Evolutionary conservation across 768 basidiomycete species (phyloP).

Genomic region (Cystofilobasidium bisporidii): DNA sequence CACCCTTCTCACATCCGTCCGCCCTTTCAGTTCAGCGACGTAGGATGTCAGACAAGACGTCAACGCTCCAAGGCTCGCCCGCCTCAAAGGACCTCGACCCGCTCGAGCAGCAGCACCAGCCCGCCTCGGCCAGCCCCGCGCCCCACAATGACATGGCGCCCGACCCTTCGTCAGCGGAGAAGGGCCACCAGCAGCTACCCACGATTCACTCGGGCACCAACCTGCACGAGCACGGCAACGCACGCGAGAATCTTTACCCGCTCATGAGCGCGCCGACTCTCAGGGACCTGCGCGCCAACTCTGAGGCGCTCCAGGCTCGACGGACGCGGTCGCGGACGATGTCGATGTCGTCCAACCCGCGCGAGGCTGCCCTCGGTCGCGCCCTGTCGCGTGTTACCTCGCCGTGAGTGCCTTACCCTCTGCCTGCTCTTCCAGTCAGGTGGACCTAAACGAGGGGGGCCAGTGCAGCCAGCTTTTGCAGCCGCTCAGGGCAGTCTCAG

Average conservation of each 20-base stretch:
- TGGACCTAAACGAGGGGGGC: too few species aligned
- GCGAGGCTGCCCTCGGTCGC: not conserved
- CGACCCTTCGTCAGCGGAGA: too few species aligned
- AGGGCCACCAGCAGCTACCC: not conserved
- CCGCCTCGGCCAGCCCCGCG: too few species aligned
- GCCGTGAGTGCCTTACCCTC: slow-evolving; percentile 17
- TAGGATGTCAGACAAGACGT: not conserved
- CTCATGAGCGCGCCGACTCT: slow-evolving; percentile 8
- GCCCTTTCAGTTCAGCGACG: too few species aligned
- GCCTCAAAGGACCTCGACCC: too few species aligned
- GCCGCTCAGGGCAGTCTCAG: too few species aligned
- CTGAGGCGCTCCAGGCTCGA: not conserved
- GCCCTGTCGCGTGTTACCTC: slow-evolving; percentile 11
- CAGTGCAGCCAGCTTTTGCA: too few species aligned
- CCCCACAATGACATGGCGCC: too few species aligned
- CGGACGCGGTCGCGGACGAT: slow-evolving; percentile 3
- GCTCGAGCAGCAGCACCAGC: not conserved
- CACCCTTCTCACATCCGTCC: too few species aligned
- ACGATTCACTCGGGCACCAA: not conserved
- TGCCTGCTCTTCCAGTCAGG: too few species aligned
- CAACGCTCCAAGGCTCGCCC: not conserved
- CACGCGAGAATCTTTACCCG: not conserved
- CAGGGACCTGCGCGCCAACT: slow-evolving; percentile 13
- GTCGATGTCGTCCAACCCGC: not conserved
- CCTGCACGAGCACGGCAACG: not conserved